Conservation (phyloP, 2,329 filamentous ascomycete species). For the Exophiala alcalophila region DNA sequence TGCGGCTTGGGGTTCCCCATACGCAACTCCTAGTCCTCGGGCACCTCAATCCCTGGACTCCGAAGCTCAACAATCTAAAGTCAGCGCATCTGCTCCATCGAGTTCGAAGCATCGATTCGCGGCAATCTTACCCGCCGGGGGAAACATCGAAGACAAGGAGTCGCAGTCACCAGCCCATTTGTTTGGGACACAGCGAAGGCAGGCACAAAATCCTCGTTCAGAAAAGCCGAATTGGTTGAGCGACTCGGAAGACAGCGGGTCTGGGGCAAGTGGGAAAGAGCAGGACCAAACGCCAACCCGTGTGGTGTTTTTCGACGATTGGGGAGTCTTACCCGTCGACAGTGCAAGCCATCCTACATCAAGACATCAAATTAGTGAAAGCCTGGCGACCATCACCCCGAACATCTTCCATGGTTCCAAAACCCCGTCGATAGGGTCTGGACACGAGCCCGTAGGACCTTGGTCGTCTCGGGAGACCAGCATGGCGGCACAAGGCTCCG, state of each 20-base stretch:
- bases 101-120: constrained; percentile 1
- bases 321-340: constrained; percentile 17
- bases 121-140: background rate
- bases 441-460: constrained; percentile 5
- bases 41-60: constrained; percentile 39
- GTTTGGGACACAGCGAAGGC: constrained; percentile 1
- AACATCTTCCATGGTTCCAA: constrained; percentile 28
- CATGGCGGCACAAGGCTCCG: constrained; percentile 12
- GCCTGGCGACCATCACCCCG: constrained; percentile 29
- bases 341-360: background rate
- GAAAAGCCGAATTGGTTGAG: constrained; percentile 81
- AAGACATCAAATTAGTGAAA: constrained; percentile 20
- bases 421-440: constrained; percentile 10
- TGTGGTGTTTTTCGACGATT: constrained; percentile 18
- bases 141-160: constrained; percentile 1
- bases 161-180: constrained; percentile 1
- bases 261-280: constrained; percentile 64
- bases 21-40: constrained; percentile 60
- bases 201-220: constrained; percentile 36
- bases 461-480: constrained; percentile 7
- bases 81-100: constrained; percentile 33
- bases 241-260: constrained; percentile 65
- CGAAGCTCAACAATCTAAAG: constrained; percentile 44
- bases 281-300: constrained; percentile 24
- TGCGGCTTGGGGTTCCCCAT: constrained; percentile 89